Evolutionary conservation across 2,329 filamentous ascomycete genomes (phyloP), one percentile per base, ranked within the genome.

Genomic region (Rhynchosporium agropyri): DNA sequence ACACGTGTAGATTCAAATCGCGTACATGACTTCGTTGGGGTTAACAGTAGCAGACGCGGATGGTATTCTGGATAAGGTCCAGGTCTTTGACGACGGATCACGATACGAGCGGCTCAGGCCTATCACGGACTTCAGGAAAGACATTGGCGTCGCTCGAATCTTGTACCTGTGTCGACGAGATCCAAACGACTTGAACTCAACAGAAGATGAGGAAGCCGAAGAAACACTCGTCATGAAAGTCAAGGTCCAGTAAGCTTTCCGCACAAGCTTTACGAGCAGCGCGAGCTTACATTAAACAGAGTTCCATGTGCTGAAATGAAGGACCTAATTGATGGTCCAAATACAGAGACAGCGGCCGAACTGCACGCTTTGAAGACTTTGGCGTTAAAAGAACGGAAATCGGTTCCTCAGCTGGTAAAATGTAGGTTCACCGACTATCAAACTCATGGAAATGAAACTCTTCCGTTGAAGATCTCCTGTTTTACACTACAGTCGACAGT

Each of bases 71-170:
- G 57, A 59, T 2, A 59, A 51, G 28, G 33, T 59, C n/a, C 45
- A 51, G 15, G 29, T 20, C 15, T 59, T 59, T 50, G 45, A 50
- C 15, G 57, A 59, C 31, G 57, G 57, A n/a, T 59, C 46, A 43
- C 57, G 33, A 9, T 59, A 59, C 42, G 33, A 59, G 57, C 57
- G 57, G 46, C 57, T 59, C 57, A 13, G 51, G 46, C 45, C 57
- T 20, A 50, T 59, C n/a, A 59, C 57, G 5, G 51, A 59, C 15
- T 59, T 59, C n/a, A 59, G 57, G 36, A 59, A 51, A 51, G 57
- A 59, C 33, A 33, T 51, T 8, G 57, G 46, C 46, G 46, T 51
- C 33, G 57, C 57, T 8, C 50, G 57, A 33, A 59, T 59, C 31
- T 12, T 59, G n/a, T 59, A 59, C 50, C 12, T 38, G 1, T 59